These are phyloP conservation scores for Phaseolus lunatus DNA, from an alignment of 306 rosid genomes.

Conservation along the genomic window DNA sequence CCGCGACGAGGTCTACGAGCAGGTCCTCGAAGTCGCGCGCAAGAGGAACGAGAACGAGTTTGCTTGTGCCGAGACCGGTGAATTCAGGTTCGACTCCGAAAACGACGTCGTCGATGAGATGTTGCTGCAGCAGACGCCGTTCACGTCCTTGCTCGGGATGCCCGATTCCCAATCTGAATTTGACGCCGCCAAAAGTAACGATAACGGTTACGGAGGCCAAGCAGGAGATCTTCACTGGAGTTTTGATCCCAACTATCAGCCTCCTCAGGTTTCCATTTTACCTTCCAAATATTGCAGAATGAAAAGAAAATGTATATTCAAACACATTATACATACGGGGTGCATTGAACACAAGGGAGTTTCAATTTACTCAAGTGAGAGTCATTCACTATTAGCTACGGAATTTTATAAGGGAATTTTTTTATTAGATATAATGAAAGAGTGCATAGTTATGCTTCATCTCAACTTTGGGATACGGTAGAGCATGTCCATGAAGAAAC, in stretches of 20 bases:
- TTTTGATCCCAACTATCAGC: conserved; percentile 36
- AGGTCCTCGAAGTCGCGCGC: conserved; percentile 47
- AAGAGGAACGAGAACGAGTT: neutral
- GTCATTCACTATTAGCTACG: neutral
- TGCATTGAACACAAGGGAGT: no score
- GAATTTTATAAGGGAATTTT: neutral
- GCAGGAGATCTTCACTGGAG: conserved; percentile 46
- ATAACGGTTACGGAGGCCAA: conserved; percentile 33
- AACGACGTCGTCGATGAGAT: conserved; percentile 37
- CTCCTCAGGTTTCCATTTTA: conserved; percentile 48
- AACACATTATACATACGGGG: neutral
- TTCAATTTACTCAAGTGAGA: no score
- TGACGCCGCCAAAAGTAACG: conserved; percentile 8
- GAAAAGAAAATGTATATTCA: neutral
- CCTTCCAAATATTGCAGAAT: neutral
- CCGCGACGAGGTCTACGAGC: conserved; percentile 46
- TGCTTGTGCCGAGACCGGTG: neutral
- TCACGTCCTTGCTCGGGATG: conserved; percentile 44
- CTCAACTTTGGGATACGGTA: no score
- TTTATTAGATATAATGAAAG: neutral
- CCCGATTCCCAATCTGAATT: conserved; percentile 22
- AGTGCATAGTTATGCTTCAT: neutral
- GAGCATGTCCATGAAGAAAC: no score
- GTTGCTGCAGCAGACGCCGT: conserved; percentile 51
- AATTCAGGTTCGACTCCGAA: neutral